Evolutionary conservation across 2,329 filamentous ascomycete species (phyloP), one percentile per base, ranked within the genome.

Genomic region (Ilyonectria robusta): DNA sequence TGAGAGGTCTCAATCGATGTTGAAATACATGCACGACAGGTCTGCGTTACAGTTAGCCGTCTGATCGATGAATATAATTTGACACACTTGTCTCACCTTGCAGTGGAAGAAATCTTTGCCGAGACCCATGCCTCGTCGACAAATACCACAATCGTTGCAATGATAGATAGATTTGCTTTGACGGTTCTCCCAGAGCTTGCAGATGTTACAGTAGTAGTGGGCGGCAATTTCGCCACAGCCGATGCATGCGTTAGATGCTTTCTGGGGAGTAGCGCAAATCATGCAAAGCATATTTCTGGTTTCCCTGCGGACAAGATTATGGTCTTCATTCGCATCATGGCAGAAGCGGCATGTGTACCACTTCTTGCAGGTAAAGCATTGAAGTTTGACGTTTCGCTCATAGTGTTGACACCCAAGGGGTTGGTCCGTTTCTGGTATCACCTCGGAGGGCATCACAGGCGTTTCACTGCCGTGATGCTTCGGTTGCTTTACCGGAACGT

Each of bases 51-150:
- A 15, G 67, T 78, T 57, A 76, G 70, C 42, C 51, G 35, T 61
- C 19, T n/a, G 13, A 40, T 23, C 21, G 23, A 72, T 50, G 31
- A 54, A 26, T 57, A 29, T 26, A 21, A 21, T 31, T 40, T 47
- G 13, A 42, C n/a, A 33, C 8, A 48, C 8, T 10, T 51, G 29
- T 74, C 82, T 79, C 83, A 95, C 94, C 89, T 97, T 97, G 92
- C 96, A 99, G 81, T 99, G 96, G 77, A 97, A 95, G 79, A 97
- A 99, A 78, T 99, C 96, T 78, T 97, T 98, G 4, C 96, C 95
- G 33, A 99, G 84, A 1, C 96, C 96, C 79, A 94, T 89, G 1
- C 96, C 96, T 64, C 95, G 91, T 65, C 96, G 89, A 78, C 96
- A 99, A 68, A 99, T 97, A 5, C 96, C 96, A 80, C 96, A 99